Evolutionary conservation across 345 rosid genomes (phyloP), one percentile per base, ranked within the genome.

Genomic region (Excoecaria agallocha): DNA sequence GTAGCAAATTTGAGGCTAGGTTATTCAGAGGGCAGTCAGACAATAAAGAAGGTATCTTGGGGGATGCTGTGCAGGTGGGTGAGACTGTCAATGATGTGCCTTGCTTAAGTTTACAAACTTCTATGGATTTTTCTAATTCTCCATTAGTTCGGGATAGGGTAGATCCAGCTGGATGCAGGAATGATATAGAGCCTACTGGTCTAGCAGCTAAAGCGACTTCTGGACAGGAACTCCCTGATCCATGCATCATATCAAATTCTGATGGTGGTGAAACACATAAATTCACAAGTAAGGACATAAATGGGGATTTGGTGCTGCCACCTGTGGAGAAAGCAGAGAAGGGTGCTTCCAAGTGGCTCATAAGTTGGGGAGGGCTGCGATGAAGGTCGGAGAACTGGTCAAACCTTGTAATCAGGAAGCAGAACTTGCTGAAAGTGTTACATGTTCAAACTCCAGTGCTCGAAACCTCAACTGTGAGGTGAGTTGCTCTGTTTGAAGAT

Each of bases 401-500:
- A 78, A 67, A 78, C 81, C 82, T 8, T 78, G 78, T 75, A 81
- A 73, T 83, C 89, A 79, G 72, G 63, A 58, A 57, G 70, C 79
- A 38, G 86, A 83, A 77, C 76, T 73, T 77, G 68, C 83, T 74
- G 82, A 75, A 65, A 70, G 77, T 76, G 81, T 71, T 72, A 77
- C 66, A 67, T 68, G 75, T 72, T 52, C 84, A 62, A 81, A 72
- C 79, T 80, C 87, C 46, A 76, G 79, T 49, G 45, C 76, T 73
- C 83, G 63, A 85, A 82, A 84, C 84, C 82, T 80, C 79, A 79
- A 82, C 54, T 80, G 49, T 54, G 79, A 84, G 86, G 92, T 86
- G 76, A 82, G 91, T 84, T 85, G 74, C 70, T 83, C 71, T 85
- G 81, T 66, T 75, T 81, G 82, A 81, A 72, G 83, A 68, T 80